Conservation (phyloP, 306 rosid species). For the Morella rubra region DNA sequence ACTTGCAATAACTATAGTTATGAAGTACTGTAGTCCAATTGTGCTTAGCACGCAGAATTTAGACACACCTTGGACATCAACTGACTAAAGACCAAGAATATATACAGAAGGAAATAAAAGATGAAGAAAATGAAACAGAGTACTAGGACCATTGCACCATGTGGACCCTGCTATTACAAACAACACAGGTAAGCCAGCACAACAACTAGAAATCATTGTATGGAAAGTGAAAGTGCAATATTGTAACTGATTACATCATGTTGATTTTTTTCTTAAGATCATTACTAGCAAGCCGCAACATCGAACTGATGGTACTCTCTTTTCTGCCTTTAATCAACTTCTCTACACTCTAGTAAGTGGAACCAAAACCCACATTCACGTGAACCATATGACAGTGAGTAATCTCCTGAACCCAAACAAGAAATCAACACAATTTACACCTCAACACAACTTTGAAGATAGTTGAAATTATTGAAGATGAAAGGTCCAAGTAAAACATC, state of each 20-base stretch:
- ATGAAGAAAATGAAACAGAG: conserved; percentile 18
- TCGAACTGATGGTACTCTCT: conserved; percentile 19
- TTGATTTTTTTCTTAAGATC: conserved; percentile 14
- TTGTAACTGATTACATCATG: conserved; percentile 6
- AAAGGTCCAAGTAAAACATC: conserved; percentile 12
- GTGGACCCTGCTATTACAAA: conserved; percentile 7
- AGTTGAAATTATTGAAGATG: conserved; percentile 22
- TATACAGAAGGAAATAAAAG: conserved; percentile 8
- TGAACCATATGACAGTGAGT: background rate
- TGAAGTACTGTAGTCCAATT: conserved; percentile 24
- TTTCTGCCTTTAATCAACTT: conserved; percentile 7
- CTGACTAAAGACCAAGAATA: background rate
- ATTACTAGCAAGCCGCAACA: conserved; percentile 28
- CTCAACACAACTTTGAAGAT: conserved; percentile 6
- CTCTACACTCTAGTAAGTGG: conserved; percentile 15
- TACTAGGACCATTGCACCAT: conserved; percentile 14
- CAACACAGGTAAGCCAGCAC: conserved; percentile 23
- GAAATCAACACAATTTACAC: background rate
- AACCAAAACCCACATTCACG: conserved; percentile 2
- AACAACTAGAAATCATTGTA: conserved; percentile 23
- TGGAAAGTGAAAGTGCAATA: conserved; percentile 18
- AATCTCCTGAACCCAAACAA: background rate
- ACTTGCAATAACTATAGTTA: conserved; percentile 10
- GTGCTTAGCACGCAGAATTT: conserved; percentile 9
- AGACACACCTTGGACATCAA: conserved; percentile 14